Conservation (phyloP, 345 rosid genomes). For the Linum tenue region DNA sequence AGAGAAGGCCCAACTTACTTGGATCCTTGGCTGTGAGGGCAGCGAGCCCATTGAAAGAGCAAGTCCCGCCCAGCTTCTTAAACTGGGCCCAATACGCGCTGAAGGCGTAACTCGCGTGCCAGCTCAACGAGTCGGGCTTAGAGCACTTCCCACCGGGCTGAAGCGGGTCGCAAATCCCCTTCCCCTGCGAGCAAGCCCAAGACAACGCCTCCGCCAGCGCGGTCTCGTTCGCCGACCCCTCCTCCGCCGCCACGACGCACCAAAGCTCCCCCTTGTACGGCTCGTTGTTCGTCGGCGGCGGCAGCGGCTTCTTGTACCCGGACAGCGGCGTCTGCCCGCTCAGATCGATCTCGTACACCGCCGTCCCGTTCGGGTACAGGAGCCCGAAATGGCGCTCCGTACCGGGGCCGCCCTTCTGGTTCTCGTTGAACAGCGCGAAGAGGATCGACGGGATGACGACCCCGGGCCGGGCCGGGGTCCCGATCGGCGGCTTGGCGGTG, state of each 20-base stretch:
- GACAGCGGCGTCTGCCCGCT: constrained; percentile 44
- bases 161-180: constrained; percentile 65
- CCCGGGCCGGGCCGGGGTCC: constrained; percentile 88
- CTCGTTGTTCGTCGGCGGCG: constrained; percentile 66
- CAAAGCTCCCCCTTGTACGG: constrained; percentile 64
- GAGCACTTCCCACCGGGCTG: constrained; percentile 45
- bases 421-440: constrained; percentile 78
- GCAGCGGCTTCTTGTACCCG: constrained; percentile 36
- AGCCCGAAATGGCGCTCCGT: constrained; percentile 94
- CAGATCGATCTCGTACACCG: constrained; percentile 55
- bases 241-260: constrained; percentile 64
- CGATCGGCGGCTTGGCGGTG: constrained; percentile 46
- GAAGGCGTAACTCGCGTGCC: constrained; percentile 75
- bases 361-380: constrained; percentile 53
- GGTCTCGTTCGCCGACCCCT: constrained; percentile 41
- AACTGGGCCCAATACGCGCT: constrained; percentile 83
- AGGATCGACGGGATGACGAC: constrained; percentile 51
- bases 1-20: constrained; percentile 36
- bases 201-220: constrained; percentile 50
- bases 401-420: constrained; percentile 77
- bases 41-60: constrained; percentile 71
- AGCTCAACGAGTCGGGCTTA: constrained; percentile 40
- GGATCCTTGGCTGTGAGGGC: constrained; percentile 63
- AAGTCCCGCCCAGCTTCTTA: constrained; percentile 50
- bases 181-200: constrained; percentile 91